Conservation (phyloP, 495 filamentous ascomycete genomes). For the Aspergillus nidulans region DNA sequence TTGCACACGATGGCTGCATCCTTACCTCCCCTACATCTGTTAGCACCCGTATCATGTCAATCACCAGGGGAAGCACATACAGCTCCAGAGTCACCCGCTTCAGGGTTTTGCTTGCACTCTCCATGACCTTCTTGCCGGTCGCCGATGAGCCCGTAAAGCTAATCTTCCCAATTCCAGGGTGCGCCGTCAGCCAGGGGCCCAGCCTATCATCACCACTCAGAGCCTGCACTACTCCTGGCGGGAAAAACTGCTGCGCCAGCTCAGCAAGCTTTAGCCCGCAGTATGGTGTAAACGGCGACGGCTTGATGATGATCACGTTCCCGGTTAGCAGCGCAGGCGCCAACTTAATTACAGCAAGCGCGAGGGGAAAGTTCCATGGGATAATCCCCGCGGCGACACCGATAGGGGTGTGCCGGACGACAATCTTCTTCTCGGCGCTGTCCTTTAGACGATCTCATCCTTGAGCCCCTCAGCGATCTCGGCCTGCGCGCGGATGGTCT, state of each 20-base stretch:
- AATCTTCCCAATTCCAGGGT: conserved; percentile 75
- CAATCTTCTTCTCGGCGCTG: background rate
- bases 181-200: conserved; percentile 71
- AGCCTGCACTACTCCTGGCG: conserved; percentile 80
- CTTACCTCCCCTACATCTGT: conserved; percentile 28
- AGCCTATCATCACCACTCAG: conserved; percentile 79
- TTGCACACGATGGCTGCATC: conserved; percentile 2
- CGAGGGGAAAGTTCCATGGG: conserved; percentile 31
- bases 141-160: conserved; percentile 24
- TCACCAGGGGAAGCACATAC: conserved; percentile 25
- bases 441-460: conserved; percentile 7
- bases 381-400: conserved; percentile 31
- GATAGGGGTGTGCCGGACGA: conserved; percentile 20
- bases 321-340: conserved; percentile 53
- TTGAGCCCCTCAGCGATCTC: background rate
- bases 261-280: conserved; percentile 83
- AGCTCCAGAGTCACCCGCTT: conserved; percentile 46
- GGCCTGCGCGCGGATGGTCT: background rate
- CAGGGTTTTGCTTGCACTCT: conserved; percentile 39
- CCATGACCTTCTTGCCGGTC: conserved; percentile 27
- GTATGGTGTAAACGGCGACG: conserved; percentile 86
- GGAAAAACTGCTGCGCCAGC: conserved; percentile 77
- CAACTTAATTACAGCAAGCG: conserved; percentile 29
- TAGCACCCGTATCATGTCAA: conserved; percentile 5
- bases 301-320: conserved; percentile 73